Base-by-base conservation (phyloP, 2,329 filamentous ascomycete genomes). In the Sporothrix pseudoabietina region DNA sequence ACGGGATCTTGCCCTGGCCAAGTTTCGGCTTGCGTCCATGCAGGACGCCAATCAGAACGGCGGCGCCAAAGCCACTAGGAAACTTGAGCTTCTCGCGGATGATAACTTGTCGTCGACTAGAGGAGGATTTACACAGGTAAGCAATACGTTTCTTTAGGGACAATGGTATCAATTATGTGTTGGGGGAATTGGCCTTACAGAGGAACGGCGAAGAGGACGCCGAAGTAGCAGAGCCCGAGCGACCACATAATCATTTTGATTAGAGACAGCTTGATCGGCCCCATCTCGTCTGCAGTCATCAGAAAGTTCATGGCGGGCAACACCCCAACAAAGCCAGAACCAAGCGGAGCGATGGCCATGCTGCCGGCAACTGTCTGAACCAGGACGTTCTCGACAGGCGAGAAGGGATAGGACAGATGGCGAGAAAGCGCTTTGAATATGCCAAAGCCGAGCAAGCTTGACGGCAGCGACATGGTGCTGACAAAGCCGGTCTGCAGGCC, bases 261-360 rank as follows among this genome's bases (percentile, higher is more conserved):
- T 52, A 93, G 86, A 49, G 89, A 89, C 61, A 97, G 83, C 71
- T 87, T 84, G 22, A 97, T 82, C 0, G 94, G 93, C 0, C 94
- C 94, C 73, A 90, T 89, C 82, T 99, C 96, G 22, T 92, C 90
- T 1, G 88, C 83, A 71, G 87, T 90, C 70, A 99, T 82, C 68
- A 99, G 84, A 77, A 93, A 98, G 79, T 97, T 93, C 84, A 99
- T 87, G 0, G 95, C 95, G 0, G 96, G 96, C 75, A 98, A 91
- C 84, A 98, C 94, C 5, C 95, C 95, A 22, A 98, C 95, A 79
- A 98, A 97, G 1, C 96, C 96, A 78, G 95, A 97, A 0, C 95
- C 95, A 12, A 99, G 84, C 0, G 96, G 96, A 94, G 98, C 98
- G 5, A 97, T 97, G 0, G 95, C 96, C 81, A 98, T 97, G 19